phyloP scores from a whole-genome alignment of 2,329 filamentous ascomycete genomes.

The Hyphodiscus sp. region DNA sequence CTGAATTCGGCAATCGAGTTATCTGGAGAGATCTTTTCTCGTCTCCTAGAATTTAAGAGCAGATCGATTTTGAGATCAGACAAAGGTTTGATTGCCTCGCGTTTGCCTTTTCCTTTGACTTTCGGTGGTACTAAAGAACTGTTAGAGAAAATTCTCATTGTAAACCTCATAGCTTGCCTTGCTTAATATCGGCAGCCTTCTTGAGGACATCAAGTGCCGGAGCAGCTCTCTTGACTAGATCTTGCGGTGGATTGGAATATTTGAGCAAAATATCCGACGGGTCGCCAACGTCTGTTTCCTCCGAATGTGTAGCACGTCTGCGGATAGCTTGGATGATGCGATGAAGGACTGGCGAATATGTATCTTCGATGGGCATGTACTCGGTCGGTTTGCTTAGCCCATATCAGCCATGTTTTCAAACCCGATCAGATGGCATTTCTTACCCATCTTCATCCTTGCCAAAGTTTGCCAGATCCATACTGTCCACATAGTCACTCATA shows the following conservation, averaged over 20 bases:
- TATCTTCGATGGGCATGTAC: slow-evolving; percentile 72
- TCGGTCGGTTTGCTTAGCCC: slow-evolving; percentile 47
- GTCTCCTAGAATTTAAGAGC: slow-evolving; percentile 59
- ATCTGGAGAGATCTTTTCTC: slow-evolving; percentile 49
- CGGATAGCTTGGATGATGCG: slow-evolving; percentile 81
- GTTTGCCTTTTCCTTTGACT: slow-evolving; percentile 61
- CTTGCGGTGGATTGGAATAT: slow-evolving; percentile 65
- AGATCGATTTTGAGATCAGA: slow-evolving; percentile 84
- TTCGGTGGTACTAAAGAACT: slow-evolving; percentile 63
- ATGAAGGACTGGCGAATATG: slow-evolving; percentile 81
- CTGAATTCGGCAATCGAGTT: slow-evolving; percentile 92
- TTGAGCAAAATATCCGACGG: slow-evolving; percentile 58
- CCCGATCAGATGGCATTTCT: slow-evolving; percentile 7
- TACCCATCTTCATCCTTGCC: slow-evolving; percentile 70
- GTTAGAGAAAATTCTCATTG: slow-evolving; percentile 14
- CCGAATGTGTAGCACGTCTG: slow-evolving; percentile 70
- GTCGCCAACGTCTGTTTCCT: slow-evolving; percentile 48
- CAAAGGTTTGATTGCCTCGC: slow-evolving; percentile 68
- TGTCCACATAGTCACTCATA: slow-evolving; percentile 89
- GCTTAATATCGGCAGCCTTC: slow-evolving; percentile 71
- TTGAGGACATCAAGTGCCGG: slow-evolving; percentile 58
- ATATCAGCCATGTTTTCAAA: slow-evolving; percentile 1
- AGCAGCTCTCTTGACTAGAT: slow-evolving; percentile 52
- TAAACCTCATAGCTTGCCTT: slow-evolving; percentile 43
- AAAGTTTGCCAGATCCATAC: slow-evolving; percentile 76